Base-by-base conservation (phyloP, 2,329 filamentous ascomycete species). In the Endocalyx cinctus region DNA sequence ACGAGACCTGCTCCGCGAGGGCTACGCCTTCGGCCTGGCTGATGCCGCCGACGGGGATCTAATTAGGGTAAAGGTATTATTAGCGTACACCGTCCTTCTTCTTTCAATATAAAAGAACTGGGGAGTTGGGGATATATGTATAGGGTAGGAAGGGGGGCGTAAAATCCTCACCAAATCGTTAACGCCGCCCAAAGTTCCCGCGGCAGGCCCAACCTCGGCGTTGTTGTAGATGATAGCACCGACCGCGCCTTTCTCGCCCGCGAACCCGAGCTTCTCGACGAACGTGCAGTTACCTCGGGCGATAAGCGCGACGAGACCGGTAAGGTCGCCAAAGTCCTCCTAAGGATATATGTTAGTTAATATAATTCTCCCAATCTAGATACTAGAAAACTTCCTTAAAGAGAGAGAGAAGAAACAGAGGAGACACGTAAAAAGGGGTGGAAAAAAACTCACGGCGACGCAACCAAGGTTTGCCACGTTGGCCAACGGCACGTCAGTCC, bases 211-310 rank as follows among this genome's bases (percentile, higher is more conserved):
- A 14, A 33, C 43, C 0, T 64, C 55, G 6, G 57, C 65, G 38
- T 79, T 78, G 59, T 80, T 77, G 54, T 76, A 79, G 39, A 80
- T 65, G 29, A 80, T 50, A 1, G 67, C 70, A 3, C 63, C 77
- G 4, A 59, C 52, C 2, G 78, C 78, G 17, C 75, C 72, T 11
- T 74, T 73, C 3, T 54, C 57, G 4, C 64, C 68, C 6, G 77
- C 77, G 12, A 71, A 55, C 11, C 64, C 60, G 18, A 71, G 66
- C 57, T 82, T 80, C 23, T 67, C 47, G 5, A 66, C 71, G 35
- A 80, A 81, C 3, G 64, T 54, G 48, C 77, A 82, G 6, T 55
- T 55, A 33, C 76, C 76, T 42, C 77, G 69, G 10, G 64, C 63
- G 34, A 80, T 67, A 16, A 81, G 61, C 10, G 73, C 76, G 29